These are phyloP conservation scores for Chaetothyriales sp. DNA, from an alignment of 2,329 filamentous ascomycete species.

Conservation along the genomic window DNA sequence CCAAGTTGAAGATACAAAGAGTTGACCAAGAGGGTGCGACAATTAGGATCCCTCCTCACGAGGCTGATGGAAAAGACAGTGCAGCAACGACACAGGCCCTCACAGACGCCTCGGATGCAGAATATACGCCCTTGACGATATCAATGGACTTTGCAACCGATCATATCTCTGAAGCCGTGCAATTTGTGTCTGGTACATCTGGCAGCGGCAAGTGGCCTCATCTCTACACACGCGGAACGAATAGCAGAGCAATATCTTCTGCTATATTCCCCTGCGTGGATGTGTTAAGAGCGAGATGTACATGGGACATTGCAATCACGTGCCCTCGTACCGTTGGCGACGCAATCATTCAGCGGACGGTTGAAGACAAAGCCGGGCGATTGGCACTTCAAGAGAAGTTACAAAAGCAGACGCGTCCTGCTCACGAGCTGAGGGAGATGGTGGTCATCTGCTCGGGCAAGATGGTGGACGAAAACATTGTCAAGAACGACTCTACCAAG, in stretches of 20 bases:
- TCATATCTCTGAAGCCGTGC: slow-evolving; percentile 68
- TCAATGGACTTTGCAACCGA: slow-evolving; percentile 64
- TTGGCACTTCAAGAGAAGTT: slow-evolving; percentile 1
- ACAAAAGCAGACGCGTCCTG: slow-evolving; percentile 7
- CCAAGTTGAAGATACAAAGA: slow-evolving; percentile 22
- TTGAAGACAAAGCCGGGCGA: slow-evolving; percentile 4
- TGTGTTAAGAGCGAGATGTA: slow-evolving; percentile 61
- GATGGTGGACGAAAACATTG: slow-evolving; percentile 64
- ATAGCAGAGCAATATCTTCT: slow-evolving; percentile 62
- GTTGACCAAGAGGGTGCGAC: slow-evolving; percentile 38
- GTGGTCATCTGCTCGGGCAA: slow-evolving; percentile 83
- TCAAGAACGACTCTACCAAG: slow-evolving; percentile 61
- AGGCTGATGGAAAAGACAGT: slow-evolving; percentile 22
- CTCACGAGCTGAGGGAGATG: slow-evolving; percentile 44
- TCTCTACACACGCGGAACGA: slow-evolving; percentile 70
- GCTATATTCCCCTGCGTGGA: slow-evolving; percentile 91
- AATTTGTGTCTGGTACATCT: slow-evolving; percentile 75
- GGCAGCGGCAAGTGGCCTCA: slow-evolving; percentile 76
- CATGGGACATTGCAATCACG: slow-evolving; percentile 78
- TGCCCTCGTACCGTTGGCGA: slow-evolving; percentile 78
- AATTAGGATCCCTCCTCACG: slow-evolving; percentile 27
- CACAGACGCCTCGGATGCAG: slow-evolving; percentile 26
- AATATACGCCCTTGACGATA: slow-evolving; percentile 46
- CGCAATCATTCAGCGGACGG: slow-evolving; percentile 28
- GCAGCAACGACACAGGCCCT: slow-evolving; percentile 23